Base-by-base conservation (phyloP, 2,329 filamentous ascomycete genomes). In the Neonectria coccinea region DNA sequence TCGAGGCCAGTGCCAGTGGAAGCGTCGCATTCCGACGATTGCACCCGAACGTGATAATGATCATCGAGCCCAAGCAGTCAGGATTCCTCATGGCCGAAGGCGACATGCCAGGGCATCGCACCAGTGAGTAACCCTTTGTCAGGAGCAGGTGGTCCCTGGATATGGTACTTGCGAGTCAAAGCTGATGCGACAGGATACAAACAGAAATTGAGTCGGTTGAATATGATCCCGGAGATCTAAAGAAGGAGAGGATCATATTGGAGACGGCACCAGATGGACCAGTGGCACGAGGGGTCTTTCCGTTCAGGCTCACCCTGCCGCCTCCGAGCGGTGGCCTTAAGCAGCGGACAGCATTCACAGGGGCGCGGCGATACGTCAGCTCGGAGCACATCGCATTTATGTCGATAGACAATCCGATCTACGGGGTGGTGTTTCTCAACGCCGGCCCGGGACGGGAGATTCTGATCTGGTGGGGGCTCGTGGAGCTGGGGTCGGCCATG, bases 381-480 rank as follows among this genome's bases (percentile, higher is more conserved):
- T 70, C 69, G 1, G 71, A 70, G 31, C 62, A 71, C 42, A 55
- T 73, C 1, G 63, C 69, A 18, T 67, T 64, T 25, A 62, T 67
- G 25, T 70, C 71, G 36, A 70, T 67, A 4, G 71, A 73, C 53
- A 73, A 73, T 20, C 71, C 71, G 33, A 73, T 73, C 20, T 73
- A 73, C 42, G 72, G 72, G 12, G 72, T 71, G 27, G 44, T 71
- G 18, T 74, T 74, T 48, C 59, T 74, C 5, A 71, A 69, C 45
- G 69, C 70, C 9, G 72, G 70, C 16, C 67, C 60, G 3, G 72
- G 70, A 5, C 66, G 68, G 7, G 72, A 74, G 61, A 66, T 74
- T 44, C 68, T 74, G n/a, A 56, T 74, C 14, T 74, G 72, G 72
- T 74, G 72, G 72, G 72, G 72, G 9, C 62, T 73, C n/a, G 69